Conservation (phyloP, 2,329 filamentous ascomycete genomes). For the Penicillium paneum region DNA sequence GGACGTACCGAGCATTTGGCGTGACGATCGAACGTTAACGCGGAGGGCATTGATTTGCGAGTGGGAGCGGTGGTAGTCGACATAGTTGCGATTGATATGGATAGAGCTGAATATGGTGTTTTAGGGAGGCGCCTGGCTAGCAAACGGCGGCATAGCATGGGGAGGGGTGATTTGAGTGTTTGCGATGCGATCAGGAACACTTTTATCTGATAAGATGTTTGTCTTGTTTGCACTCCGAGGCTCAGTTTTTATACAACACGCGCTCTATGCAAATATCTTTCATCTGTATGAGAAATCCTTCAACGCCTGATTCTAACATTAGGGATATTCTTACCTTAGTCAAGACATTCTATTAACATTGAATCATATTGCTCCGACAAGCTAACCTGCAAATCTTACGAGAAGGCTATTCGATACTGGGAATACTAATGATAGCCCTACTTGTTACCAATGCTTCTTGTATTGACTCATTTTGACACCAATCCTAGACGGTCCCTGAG, state of each 20-base stretch:
- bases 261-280: background rate
- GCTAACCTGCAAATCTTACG: background rate
- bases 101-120: background rate
- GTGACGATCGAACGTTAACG: conserved; percentile 73
- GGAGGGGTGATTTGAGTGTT: conserved; percentile 7
- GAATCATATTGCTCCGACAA: background rate
- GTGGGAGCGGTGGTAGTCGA: conserved; percentile 23
- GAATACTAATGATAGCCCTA: background rate
- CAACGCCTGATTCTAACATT: background rate
- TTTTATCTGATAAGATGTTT: conserved; percentile 25
- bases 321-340: background rate
- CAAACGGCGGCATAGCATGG: conserved; percentile 18
- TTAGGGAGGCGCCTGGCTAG: conserved; percentile 9
- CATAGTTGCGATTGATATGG: conserved; percentile 25
- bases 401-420: background rate
- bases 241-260: background rate
- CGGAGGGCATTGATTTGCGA: conserved; percentile 49
- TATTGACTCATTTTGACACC: background rate
- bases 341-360: no score
- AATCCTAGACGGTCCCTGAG: no score
- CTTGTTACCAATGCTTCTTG: background rate
- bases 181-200: conserved; percentile 15
- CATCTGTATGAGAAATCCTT: background rate
- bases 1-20: conserved; percentile 72
- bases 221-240: conserved; percentile 17